These are phyloP conservation scores for Sergeia podlipaevii DNA, from an alignment of 208 protist species.

Conservation along the genomic window DNA sequence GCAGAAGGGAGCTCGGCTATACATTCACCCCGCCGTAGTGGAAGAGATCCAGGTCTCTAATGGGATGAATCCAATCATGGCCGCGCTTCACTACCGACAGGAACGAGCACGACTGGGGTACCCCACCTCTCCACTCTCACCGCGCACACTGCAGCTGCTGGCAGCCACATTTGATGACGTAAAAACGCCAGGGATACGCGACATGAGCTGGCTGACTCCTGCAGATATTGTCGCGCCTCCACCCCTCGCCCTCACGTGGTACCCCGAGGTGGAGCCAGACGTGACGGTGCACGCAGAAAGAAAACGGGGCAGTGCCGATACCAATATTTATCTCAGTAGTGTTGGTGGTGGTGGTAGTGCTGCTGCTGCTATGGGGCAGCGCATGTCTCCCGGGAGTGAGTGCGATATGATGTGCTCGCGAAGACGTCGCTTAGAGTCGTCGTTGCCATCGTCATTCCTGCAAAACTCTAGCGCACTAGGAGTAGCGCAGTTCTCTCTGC, in stretches of 20 bases:
- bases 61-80: no score
- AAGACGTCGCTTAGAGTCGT: not conserved
- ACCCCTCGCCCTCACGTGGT: slow-evolving; percentile 40
- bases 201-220: slow-evolving; percentile 17
- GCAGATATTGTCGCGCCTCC: slow-evolving; percentile 29
- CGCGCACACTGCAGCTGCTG: slow-evolving; percentile 26
- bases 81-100: no score
- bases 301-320: slow-evolving; percentile 10
- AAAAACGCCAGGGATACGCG: not conserved
- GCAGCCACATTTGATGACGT: slow-evolving; percentile 12
- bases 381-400: not conserved
- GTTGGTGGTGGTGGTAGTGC: not conserved
- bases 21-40: no score
- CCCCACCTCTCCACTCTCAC: slow-evolving; percentile 35
- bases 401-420: not conserved
- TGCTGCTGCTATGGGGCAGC: slow-evolving; percentile 2
- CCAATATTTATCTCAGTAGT: not conserved
- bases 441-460: not conserved
- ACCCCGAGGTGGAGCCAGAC: slow-evolving; percentile 9
- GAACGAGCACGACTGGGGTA: no score
- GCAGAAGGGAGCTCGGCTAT: no score
- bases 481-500: not conserved
- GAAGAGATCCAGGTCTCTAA: no score
- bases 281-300: slow-evolving; percentile 10
- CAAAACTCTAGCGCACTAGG: not conserved